Base-by-base conservation (phyloP, 2,329 filamentous ascomycete genomes). In the Seiridium cupressi region DNA sequence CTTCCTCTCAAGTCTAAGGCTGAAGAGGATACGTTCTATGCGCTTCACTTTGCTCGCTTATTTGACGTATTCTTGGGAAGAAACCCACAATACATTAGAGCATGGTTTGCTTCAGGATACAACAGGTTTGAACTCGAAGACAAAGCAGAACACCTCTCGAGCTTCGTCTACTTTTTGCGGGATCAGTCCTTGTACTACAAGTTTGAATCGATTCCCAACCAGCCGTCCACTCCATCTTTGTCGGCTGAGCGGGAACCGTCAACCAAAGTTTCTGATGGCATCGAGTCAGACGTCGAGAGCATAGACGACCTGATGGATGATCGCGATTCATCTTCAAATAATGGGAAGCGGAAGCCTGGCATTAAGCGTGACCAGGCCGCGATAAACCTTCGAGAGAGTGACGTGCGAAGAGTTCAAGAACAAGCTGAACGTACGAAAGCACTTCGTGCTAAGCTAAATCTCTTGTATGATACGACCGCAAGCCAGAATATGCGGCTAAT, bases 331-430 rank as follows among this genome's bases (percentile, higher is more conserved):
- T 60, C 69, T 26, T 31, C 35, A 8, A 38, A 32, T 7, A 31
- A 26, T 18, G 75, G 77, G 65, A 82, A 78, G 62, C 79, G 78
- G 60, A 75, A 78, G 63, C 74, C 73, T 6, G 35, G 10, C 31
- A 72, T 80, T 18, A 72, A 80, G 8, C 77, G 81, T 44, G 78
- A 88, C 68, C 76, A 78, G 56, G 73, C 78, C 44, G 81, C 83
- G 0, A 77, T 82, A 47, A 76, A 82, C 46, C 76, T 85, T 38
- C 83, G 89, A 65, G 78, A 84, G 54, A 79, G 75, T 58, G 87
- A 88, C 55, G 76, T 77, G 57, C 73, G 75, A n/a, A 82, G 85
- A 57, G 71, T 81, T 4, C 73, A 79, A 60, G 79, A 84, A 59
- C 84, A 88, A 68, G 80, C 85, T 57, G 71, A 75, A 62, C 84